Base-by-base conservation (phyloP, 2,329 filamentous ascomycete species). In the Rutstroemia sydowiana region DNA sequence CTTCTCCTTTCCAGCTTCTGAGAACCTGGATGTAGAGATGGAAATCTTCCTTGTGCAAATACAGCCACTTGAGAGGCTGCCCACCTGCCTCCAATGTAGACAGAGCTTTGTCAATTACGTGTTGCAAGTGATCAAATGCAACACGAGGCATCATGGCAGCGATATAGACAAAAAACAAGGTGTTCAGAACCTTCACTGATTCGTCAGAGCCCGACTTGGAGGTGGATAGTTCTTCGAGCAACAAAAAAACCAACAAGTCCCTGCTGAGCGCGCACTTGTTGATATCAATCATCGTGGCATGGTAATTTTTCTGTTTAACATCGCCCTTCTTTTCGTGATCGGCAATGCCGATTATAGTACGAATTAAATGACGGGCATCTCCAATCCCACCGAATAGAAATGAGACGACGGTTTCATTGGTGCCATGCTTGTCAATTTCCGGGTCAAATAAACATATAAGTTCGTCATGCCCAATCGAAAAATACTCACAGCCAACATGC, bases 341-440 rank as follows among this genome's bases (percentile, higher is more conserved):
- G 14, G 43, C 20, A 28, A 55, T 50, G 4, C 41, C 36, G 32
- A 50, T 45, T 13, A 58, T 37, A 20, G 30, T 50, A 8, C 28
- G 30, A 16, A 50, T 13, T 20, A 56, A 21, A 20, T 56, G 50
- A 14, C 55, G 40, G 13, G 48, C 54, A 41, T 57, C 54, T 6
- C 54, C 51, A 23, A 54, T 48, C 26, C 51, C 54, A 31, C 39
- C 48, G 18, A 57, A 48, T 14, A 57, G 48, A 28, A 57, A 56
- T 8, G 56, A 52, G 9, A 54, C 32, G 32, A 11, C 34, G 16
- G 44, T 37, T 7, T n/a, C 34, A 5, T 3, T 9, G 31, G 18
- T 20, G 5, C 8, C n/a, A 48, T 18, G 13, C 20, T 40, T 31
- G 5, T 20, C 1, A 6, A 43, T 23, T 9, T 18, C 20, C 14